These are phyloP conservation scores for Chalciporus sp. DNA, from an alignment of 1,284 basidiomycete species.

Conservation along the genomic window DNA sequence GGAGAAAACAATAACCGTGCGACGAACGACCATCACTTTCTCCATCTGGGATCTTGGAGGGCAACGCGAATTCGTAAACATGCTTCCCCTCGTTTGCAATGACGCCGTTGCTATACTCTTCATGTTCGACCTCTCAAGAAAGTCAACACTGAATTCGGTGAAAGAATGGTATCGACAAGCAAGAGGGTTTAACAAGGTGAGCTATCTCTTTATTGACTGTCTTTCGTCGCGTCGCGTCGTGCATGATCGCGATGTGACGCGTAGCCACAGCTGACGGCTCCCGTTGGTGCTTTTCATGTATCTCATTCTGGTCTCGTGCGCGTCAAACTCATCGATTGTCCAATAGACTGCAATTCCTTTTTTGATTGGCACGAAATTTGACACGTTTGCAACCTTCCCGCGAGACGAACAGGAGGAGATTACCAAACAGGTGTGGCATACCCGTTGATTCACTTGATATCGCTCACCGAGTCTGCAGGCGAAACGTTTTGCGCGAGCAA, in stretches of 20 bases:
- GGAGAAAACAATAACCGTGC: conserved; percentile 98
- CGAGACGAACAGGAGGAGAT: conserved; percentile 98
- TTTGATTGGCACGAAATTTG: conserved; percentile 97
- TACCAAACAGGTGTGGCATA: conserved; percentile 79
- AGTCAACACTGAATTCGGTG: conserved; percentile 95
- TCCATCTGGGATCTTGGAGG: conserved; percentile 99
- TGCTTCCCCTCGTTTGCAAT: conserved; percentile 97
- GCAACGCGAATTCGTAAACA: conserved; percentile 97
- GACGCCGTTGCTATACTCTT: conserved; percentile 98
- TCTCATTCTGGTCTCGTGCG: conserved; percentile 3
- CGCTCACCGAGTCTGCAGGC: conserved; percentile 53
- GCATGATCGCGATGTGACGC: conserved; percentile 2
- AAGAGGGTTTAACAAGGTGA: conserved; percentile 95
- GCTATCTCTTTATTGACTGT: conserved; percentile 20
- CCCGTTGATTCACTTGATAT: conserved; percentile 12
- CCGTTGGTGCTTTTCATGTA: conserved; percentile 1
- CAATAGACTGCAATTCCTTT: conserved; percentile 91
- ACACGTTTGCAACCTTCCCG: conserved; percentile 94
- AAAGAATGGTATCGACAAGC: conserved; percentile 99
- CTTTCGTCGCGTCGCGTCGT: not conserved
- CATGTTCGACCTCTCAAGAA: conserved; percentile 98
- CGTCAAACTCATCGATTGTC: conserved; percentile 17
- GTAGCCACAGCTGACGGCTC: not conserved
- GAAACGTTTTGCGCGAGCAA: conserved; percentile 94
- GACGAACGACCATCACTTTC: conserved; percentile 98